Conservation (phyloP, 805 yeast genomes). For the Candida pseudofarinosa region DNA sequence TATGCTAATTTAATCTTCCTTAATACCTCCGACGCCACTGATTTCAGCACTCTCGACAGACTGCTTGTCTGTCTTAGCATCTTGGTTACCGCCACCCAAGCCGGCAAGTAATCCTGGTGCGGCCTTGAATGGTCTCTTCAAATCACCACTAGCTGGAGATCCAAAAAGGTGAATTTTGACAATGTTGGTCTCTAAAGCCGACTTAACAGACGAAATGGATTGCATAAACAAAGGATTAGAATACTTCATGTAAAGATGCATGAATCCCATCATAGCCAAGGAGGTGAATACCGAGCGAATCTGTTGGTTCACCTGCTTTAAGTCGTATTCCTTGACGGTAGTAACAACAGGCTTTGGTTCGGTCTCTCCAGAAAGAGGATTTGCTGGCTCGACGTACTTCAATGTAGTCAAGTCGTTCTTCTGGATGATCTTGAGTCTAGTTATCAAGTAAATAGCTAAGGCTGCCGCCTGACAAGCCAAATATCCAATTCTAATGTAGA, state of each 20-base stretch:
- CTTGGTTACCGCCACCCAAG: conserved; percentile 56
- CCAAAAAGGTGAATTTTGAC: conserved; percentile 89
- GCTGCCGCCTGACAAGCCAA: conserved; percentile 61
- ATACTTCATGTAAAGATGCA: conserved; percentile 96
- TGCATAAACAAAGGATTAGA: conserved; percentile 97
- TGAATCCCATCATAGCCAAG: conserved; percentile 94
- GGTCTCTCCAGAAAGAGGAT: conserved; percentile 70
- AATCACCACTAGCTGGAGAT: conserved; percentile 77
- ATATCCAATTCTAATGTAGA: conserved; percentile 75
- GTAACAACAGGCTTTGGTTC: conserved; percentile 78
- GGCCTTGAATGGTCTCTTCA: conserved; percentile 95
- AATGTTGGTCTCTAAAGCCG: conserved; percentile 83
- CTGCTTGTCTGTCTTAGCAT: conserved; percentile 79
- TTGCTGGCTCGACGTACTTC: conserved; percentile 85
- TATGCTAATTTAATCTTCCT: conserved; percentile 58
- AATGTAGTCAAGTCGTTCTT: conserved; percentile 89
- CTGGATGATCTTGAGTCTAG: conserved; percentile 55
- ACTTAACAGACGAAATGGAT: conserved; percentile 83
- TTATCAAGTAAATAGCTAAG: conserved; percentile 60
- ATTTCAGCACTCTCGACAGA: conserved; percentile 80
- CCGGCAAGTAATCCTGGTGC: conserved; percentile 52
- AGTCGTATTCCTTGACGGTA: conserved; percentile 92
- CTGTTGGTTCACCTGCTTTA: conserved; percentile 74
- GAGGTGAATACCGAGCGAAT: conserved; percentile 84
- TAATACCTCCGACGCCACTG: conserved; percentile 83